phyloP scores from a whole-genome alignment of 345 rosid genomes.

The Adansonia digitata region DNA sequence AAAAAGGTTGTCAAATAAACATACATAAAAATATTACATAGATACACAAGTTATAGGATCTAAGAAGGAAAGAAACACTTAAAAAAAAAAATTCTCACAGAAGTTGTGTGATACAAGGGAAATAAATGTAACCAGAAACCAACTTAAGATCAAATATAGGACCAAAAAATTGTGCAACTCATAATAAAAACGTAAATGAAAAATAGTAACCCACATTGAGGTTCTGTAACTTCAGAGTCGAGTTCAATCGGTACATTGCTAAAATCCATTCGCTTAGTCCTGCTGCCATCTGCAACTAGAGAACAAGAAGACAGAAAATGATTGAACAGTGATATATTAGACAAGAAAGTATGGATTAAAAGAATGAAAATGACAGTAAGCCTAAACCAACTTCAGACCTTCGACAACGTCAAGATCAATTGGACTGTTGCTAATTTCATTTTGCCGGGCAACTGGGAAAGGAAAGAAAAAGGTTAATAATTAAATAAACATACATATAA shows the following conservation, averaged over 20 bases:
- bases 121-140: neutral
- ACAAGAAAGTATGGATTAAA: constrained; percentile 4
- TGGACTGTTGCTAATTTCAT: constrained; percentile 3
- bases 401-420: constrained; percentile 18
- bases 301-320: neutral
- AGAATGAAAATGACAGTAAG: neutral
- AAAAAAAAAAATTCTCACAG: neutral
- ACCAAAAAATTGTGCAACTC: neutral
- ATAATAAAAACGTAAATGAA: neutral
- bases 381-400: neutral
- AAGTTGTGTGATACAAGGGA: neutral
- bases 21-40: no score
- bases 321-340: neutral
- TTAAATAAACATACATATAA: neutral
- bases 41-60: no score
- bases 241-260: constrained; percentile 15
- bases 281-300: constrained; percentile 13
- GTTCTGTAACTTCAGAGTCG: constrained; percentile 16
- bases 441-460: constrained; percentile 16
- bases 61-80: neutral
- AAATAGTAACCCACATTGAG: neutral
- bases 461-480: neutral
- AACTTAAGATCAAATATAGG: neutral
- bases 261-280: neutral
- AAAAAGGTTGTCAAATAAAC: neutral